Evolutionary conservation across 345 rosid species (phyloP), one percentile per base, ranked within the genome.

Genomic region (Rubroshorea leprosula): DNA sequence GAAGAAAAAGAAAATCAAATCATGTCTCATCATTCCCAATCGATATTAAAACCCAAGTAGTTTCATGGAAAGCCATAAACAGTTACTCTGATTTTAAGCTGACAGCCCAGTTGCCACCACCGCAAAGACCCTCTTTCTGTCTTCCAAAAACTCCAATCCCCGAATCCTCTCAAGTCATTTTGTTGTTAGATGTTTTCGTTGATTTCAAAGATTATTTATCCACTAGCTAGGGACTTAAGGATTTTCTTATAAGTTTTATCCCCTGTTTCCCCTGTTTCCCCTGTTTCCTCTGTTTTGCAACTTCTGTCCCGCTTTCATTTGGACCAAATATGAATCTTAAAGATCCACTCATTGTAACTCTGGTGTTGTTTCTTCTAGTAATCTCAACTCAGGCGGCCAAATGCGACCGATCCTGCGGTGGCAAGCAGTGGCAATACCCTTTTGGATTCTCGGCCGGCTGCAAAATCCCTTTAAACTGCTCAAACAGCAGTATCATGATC

Each of bases 361-460:
- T 68, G 1, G 12, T 49, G 16, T 50, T 55, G 49, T 41, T 60
- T 31, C 16, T 44, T n/a, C 49, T 23, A 23, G 2, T 54, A 10
- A 39, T 50, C 39, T 5, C 23, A 17, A 57, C 61, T 47, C 48
- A 67, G 7, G 51, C 70, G 49, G 58, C 55, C 20, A 48, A 43
- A 1, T 79, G 85, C 74, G 49, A 66, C 62, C 64, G 25, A 22
- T 61, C 73, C 9, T 84, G 97, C 27, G 65, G 74, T 15, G 1
- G 11, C 59, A 45, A 44, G 44, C 21, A 1, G 0, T 64, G 76
- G 0, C 51, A 41, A 0, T 84, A 74, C 46, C 97, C 97, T 1
- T 86, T 90, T 29, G 95, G 97, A 10, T 81, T 80, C 73, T 72
- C 90, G 17, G 12, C 70, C 0, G 75, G 58, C 6, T 83, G 77